Conservation (phyloP, 257 asterid genomes). For the Solanum commersonii region DNA sequence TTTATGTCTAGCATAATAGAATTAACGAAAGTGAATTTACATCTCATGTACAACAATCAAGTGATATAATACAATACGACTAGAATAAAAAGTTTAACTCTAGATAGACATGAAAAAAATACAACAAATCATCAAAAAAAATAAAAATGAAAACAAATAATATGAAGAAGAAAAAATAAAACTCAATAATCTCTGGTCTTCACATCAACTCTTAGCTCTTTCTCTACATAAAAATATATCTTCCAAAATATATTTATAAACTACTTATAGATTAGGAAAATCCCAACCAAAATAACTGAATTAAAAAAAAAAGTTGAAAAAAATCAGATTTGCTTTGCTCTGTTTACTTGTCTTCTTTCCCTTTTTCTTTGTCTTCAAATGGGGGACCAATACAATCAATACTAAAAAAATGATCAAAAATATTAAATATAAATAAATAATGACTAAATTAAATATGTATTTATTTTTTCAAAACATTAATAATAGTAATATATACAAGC, state of each 20-base stretch:
- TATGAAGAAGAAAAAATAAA: not conserved
- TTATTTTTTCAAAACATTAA: not conserved
- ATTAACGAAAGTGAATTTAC: not conserved
- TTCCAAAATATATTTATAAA: not conserved
- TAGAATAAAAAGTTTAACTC: not conserved
- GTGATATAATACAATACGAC: too few relatives aligned
- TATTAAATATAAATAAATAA: too few relatives aligned
- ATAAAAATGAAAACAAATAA: not conserved
- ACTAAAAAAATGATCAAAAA: not conserved
- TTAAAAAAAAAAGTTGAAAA: too few relatives aligned
- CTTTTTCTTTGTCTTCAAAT: not conserved
- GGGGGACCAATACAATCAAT: not conserved
- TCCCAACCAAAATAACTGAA: too few relatives aligned
- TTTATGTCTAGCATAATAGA: not conserved
- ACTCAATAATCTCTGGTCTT: not conserved
- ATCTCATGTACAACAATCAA: not conserved
- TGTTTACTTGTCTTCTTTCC: too few relatives aligned
- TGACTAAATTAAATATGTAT: not conserved
- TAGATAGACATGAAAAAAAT: not conserved
- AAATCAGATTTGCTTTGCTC: not conserved
- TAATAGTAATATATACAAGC: not conserved
- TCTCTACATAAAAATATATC: not conserved
- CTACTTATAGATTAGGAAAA: too few relatives aligned
- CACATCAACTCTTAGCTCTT: not conserved
- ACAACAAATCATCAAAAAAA: not conserved